Percentiles rank a stretch among this genome's conserved stretches.
Evolutionary conservation across 176 grass and related monocot genomes (phyloP).

Genomic region (Zea luxurians): DNA sequence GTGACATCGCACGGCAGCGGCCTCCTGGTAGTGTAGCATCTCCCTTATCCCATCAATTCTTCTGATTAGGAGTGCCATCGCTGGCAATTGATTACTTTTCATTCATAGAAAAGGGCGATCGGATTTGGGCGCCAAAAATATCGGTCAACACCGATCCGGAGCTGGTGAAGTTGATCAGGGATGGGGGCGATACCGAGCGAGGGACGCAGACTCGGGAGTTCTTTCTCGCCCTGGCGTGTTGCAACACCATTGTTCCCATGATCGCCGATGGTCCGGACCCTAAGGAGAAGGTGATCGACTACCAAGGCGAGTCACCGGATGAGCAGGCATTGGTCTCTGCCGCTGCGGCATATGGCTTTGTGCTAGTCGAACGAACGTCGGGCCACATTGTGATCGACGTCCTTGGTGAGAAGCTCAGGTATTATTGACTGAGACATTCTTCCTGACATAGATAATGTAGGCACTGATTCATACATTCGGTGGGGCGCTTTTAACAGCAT

Average conservation of each 20-base stretch:
- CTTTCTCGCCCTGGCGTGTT: constrained; percentile 77
- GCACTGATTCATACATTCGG: not conserved
- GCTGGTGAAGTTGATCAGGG: constrained; percentile 53
- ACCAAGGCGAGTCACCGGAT: constrained; percentile 95
- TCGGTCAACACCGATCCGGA: constrained; percentile 52
- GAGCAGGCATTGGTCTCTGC: constrained; percentile 90
- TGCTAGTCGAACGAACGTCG: constrained; percentile 78
- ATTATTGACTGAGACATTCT: constrained; percentile 45
- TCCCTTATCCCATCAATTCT: constrained; percentile 25
- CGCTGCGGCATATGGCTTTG: constrained; percentile 82
- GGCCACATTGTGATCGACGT: constrained; percentile 81
- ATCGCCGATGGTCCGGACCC: constrained; percentile 41
- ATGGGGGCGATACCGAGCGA: constrained; percentile 39
- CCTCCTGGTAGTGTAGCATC: constrained; percentile 50
- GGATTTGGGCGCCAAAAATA: constrained; percentile 63
- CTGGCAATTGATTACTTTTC: constrained; percentile 31
- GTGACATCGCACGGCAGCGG: constrained; percentile 35
- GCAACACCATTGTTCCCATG: constrained; percentile 90
- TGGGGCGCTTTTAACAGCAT: not conserved
- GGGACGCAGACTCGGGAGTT: constrained; percentile 50
- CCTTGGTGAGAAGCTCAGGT: constrained; percentile 81
- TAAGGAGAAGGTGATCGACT: constrained; percentile 61
- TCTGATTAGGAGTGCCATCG: constrained; percentile 12
- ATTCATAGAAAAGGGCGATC: constrained; percentile 38
- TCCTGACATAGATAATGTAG: constrained; percentile 18